Conservation (phyloP, 768 basidiomycete genomes). For the Boletus rubescentipes region DNA sequence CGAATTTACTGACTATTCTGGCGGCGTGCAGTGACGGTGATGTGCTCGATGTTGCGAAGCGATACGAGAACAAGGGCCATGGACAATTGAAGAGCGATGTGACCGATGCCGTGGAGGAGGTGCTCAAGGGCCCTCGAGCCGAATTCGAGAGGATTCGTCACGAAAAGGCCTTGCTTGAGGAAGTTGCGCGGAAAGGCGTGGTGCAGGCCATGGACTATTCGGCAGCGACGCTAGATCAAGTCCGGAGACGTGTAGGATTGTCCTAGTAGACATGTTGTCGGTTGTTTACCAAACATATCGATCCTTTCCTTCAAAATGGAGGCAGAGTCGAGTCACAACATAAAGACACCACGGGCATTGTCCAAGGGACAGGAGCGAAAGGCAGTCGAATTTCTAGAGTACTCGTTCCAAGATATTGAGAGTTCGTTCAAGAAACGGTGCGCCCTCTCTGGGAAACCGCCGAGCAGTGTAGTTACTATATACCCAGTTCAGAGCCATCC, state of each 20-base stretch:
- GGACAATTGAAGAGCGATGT: conserved; percentile 74
- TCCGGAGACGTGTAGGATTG: conserved; percentile 67
- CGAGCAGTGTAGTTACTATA: background rate
- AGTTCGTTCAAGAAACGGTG: conserved; percentile 76
- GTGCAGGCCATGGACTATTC: conserved; percentile 63
- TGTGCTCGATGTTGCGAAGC: conserved; percentile 43
- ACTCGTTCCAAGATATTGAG: conserved; percentile 61
- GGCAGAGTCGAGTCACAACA: background rate
- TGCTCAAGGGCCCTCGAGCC: conserved; percentile 61
- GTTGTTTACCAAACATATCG: conserved; percentile 13
- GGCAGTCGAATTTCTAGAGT: conserved; percentile 64
- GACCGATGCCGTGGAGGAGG: conserved; percentile 65
- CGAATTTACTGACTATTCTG: conserved; percentile 64
- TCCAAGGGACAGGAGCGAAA: conserved; percentile 60
- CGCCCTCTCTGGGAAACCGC: conserved; percentile 20
- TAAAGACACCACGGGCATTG: conserved; percentile 32
- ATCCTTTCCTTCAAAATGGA: background rate
- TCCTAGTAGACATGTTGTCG: conserved; percentile 24
- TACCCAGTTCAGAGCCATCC: conserved; percentile 28
- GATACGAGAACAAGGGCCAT: conserved; percentile 57
- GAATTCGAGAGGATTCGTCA: conserved; percentile 65
- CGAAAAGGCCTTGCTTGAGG: conserved; percentile 58
- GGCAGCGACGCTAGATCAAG: conserved; percentile 59
- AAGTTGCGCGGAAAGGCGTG: conserved; percentile 65
- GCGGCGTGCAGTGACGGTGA: conserved; percentile 64